Evolutionary conservation across 1,139 yeast species (phyloP).

Genomic region (Scheffersomyces segobiensis): DNA sequence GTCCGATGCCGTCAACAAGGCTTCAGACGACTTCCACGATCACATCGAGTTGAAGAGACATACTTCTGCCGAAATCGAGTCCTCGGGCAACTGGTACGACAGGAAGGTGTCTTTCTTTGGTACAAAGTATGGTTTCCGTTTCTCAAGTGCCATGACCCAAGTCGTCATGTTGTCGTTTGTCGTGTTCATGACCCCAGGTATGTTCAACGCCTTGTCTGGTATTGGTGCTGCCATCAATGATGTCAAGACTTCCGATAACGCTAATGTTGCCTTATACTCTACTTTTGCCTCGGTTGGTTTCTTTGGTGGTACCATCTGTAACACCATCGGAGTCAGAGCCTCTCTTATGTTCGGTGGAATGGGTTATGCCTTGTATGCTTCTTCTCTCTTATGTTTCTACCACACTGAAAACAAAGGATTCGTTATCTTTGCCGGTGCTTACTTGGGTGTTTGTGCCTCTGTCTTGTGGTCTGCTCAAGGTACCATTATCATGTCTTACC

Average conservation of each 20-base stretch:
- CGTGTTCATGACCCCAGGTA: slow-evolving; percentile 57
- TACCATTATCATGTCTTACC: slow-evolving; percentile 56
- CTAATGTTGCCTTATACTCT: slow-evolving; percentile 55
- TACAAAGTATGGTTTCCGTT: slow-evolving; percentile 25
- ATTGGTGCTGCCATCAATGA: slow-evolving; percentile 51
- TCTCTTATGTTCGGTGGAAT: slow-evolving; percentile 54
- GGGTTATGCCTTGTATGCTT: slow-evolving; percentile 58
- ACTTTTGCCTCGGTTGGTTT: slow-evolving; percentile 60
- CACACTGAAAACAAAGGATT: slow-evolving; percentile 53
- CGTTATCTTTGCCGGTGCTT: slow-evolving; percentile 60
- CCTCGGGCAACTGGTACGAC: slow-evolving; percentile 46
- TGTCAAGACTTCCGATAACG: slow-evolving; percentile 47
- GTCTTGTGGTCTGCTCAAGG: slow-evolving; percentile 66
- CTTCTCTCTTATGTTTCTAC: slow-evolving; percentile 49
- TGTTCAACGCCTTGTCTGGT: slow-evolving; percentile 58
- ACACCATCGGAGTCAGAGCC: slow-evolving; percentile 49
- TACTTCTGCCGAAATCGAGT: slow-evolving; percentile 27
- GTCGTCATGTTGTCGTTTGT: slow-evolving; percentile 50
- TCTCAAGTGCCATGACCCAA: slow-evolving; percentile 47
- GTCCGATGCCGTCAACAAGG: slow-evolving; percentile 5
- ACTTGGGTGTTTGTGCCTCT: slow-evolving; percentile 59
- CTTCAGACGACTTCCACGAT: slow-evolving; percentile 8
- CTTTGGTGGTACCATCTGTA: slow-evolving; percentile 61
- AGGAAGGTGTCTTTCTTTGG: slow-evolving; percentile 15
- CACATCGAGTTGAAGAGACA: slow-evolving; percentile 29